Percentiles rank a stretch among this genome's conserved stretches.
phyloP scores from a whole-genome alignment of 352 stramenopile genomes.

The Phytophthora idaei region DNA sequence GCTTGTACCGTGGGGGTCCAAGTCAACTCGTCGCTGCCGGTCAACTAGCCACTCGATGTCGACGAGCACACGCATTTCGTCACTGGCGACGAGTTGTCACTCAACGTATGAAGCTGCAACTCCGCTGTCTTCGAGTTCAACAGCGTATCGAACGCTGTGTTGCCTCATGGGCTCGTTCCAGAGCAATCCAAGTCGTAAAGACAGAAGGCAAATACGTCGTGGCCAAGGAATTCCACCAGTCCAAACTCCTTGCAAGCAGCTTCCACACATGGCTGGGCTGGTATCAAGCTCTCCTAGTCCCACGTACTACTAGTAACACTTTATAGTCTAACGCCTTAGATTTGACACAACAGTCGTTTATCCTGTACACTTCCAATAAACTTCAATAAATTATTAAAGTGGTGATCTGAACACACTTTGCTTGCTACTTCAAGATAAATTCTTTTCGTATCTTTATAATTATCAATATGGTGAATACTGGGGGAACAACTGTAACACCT shows the following conservation, averaged over 20 bases:
- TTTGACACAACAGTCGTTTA: too few relatives aligned
- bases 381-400: too few relatives aligned
- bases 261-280: slow-evolving; percentile 33
- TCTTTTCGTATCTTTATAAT: too few relatives aligned
- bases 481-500: too few relatives aligned
- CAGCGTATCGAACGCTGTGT: slow-evolving; percentile 10
- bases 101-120: slow-evolving; percentile 21
- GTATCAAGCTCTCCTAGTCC: slow-evolving; percentile 4
- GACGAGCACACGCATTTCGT: slow-evolving; percentile 15
- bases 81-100: slow-evolving; percentile 20
- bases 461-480: too few relatives aligned
- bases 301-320: neutral
- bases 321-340: neutral
- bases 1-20: slow-evolving; percentile 21
- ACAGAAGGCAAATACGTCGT: slow-evolving; percentile 54
- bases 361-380: too few relatives aligned
- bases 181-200: slow-evolving; percentile 27
- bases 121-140: slow-evolving; percentile 20
- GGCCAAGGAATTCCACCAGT: slow-evolving; percentile 50
- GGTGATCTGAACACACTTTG: too few relatives aligned
- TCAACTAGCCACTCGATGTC: slow-evolving; percentile 24
- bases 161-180: slow-evolving; percentile 4
- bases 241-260: slow-evolving; percentile 24
- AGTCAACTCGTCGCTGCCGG: slow-evolving; percentile 27
- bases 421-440: too few relatives aligned